Evolutionary conservation across 352 stramenopile species (phyloP), one percentile per base, ranked within the genome.

Genomic region (Aphanomyces euteiches): DNA sequence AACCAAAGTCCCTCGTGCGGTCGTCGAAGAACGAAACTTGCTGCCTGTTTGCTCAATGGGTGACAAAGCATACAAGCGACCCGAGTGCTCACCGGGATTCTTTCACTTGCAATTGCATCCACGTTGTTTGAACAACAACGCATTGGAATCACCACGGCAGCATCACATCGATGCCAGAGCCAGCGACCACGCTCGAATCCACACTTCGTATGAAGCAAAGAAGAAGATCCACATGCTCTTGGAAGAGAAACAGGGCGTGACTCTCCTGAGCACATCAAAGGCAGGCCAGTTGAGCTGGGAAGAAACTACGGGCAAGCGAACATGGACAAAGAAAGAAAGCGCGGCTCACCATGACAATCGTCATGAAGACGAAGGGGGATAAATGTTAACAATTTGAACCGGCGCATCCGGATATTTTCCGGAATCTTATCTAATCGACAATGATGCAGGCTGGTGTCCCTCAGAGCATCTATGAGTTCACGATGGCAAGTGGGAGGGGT

Each of bases 401-500:
- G 34, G 19, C 54, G 13, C 41, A 1, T 61, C 19, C 54, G 54
- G 54, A 61, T 61, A 61, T 45, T 61, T 45, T 61, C 54, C 54
- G 54, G 54, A 40, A 4, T 37, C 28, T 58, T 28, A 2, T 37
- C 15, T 6, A 36, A 57, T 21, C 13, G 38, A 8, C 17, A 21
- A 66, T 66, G 57, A 34, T 37, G 15, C 15, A 66, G 39, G 37
- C 10, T 7, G 15, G 38, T 13, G 40, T 47, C 19, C 17, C 63
- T 8, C 63, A 87, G 70, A 77, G 65, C 19, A 67, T 79, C 15
- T 72, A 82, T 12, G 81, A 87, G 56, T 88, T 90, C 63, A 72
- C 65, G 0, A 34, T 89, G 34, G 78, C 75, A 5, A 72, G 64
- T 3, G 67, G 66, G 8, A 60, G 61, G 1, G 82, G 83, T 2